Evolutionary conservation across 116 monocot genomes (phyloP).

Genomic region (Cymodocea nodosa): DNA sequence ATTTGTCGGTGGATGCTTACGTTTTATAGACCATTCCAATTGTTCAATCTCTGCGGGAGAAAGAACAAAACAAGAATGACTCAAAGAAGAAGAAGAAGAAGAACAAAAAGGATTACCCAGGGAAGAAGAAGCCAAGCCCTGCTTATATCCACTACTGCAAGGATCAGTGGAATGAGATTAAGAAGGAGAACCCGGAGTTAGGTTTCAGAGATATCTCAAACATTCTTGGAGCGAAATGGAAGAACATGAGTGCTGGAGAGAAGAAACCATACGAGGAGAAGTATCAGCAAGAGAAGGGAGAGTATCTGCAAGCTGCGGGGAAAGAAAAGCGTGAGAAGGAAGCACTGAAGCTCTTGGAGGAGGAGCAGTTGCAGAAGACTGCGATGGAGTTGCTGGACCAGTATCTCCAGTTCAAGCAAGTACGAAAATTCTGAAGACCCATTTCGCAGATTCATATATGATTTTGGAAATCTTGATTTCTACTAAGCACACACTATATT

Average conservation of each 20-base stretch:
- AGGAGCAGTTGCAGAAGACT: conserved; percentile 68
- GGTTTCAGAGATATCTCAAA: conserved; percentile 63
- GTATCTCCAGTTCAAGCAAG: conserved; percentile 74
- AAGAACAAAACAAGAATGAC: conserved; percentile 34
- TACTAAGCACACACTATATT: background rate
- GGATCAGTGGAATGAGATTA: conserved; percentile 79
- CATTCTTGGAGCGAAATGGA: conserved; percentile 62
- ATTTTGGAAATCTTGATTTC: background rate
- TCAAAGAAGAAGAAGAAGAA: conserved; percentile 39
- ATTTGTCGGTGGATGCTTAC: background rate
- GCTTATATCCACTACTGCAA: conserved; percentile 65
- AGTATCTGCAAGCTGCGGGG: conserved; percentile 49
- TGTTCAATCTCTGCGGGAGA: conserved; percentile 46
- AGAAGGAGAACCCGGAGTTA: conserved; percentile 51
- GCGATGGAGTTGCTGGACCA: conserved; percentile 83
- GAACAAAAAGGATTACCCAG: conserved; percentile 8
- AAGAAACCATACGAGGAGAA: conserved; percentile 75
- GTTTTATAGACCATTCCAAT: conserved; percentile 41
- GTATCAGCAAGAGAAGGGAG: conserved; percentile 68
- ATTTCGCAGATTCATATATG: background rate
- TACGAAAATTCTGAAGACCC: background rate
- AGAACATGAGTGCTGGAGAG: conserved; percentile 51
- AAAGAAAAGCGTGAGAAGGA: conserved; percentile 84
- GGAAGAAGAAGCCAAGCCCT: conserved; percentile 61
- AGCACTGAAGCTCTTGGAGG: conserved; percentile 85